Evolutionary conservation across 371 early-diverging fungal genomes (phyloP), one percentile per base, ranked within the genome.

Genomic region (Circinella umbellata): DNA sequence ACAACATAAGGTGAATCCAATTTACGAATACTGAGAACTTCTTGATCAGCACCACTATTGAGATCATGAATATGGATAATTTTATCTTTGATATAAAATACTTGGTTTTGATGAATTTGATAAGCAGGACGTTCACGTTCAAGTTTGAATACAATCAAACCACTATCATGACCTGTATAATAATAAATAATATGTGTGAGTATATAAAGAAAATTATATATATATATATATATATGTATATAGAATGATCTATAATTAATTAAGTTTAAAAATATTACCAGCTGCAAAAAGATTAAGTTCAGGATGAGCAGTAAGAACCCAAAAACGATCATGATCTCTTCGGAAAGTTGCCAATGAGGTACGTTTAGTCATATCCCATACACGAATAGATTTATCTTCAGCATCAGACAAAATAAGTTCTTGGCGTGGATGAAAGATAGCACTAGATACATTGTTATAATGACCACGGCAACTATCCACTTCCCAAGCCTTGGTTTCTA

Each of bases 381-480:
- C 93, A 61, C 96, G 93, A 61, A 99, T 94, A 17, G 95, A 92
- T 74, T 97, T 97, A 79, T 99, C 99, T 78, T 99, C 99, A 47
- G 95, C 92, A 62, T 94, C 90, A 39, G 96, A 95, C 55, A 99
- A 74, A 69, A 99, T 92, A 36, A 98, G 84, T 62, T 97, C 98
- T 70, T 94, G 94, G 18, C 93, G 89, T 37, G 95, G 96, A 75
- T 96, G 97, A 88, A 99, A 96, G 42, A 97, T 75, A 4, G 91
- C 94, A 63, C 92, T 89, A 27, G 96, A 96, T 51, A 99, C 96
- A 71, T 98, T 98, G 89, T 96, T 97, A 81, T 95, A 98, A 80
- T 99, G 99, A 10, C 98, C 98, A 39, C 98, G 92, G 83, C 96
- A 96, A 18, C 98, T 94, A 74, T 99, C 99, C n/a, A 97, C 94